These are phyloP conservation scores for Murraya koenigii DNA, from an alignment of 345 rosid species.

Conservation along the genomic window DNA sequence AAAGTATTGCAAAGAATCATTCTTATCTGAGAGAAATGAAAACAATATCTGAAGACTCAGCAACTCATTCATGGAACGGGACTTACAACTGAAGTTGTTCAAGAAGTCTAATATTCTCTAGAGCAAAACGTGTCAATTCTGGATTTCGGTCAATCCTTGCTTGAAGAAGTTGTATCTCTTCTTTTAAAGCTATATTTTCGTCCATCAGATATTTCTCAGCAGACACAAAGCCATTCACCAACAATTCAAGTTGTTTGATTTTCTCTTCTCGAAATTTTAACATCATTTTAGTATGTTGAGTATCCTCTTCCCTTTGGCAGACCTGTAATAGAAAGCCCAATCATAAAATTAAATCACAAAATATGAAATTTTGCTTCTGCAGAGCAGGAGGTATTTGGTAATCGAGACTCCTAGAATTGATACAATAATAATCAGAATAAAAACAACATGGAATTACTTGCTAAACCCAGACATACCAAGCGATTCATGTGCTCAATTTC, in stretches of 20 bases:
- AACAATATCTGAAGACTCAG: slow-evolving; percentile 19
- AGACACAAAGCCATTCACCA: slow-evolving; percentile 45
- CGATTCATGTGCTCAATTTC: slow-evolving; percentile 56
- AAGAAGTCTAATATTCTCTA: slow-evolving; percentile 62
- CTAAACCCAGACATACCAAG: slow-evolving; percentile 48
- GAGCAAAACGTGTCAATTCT: slow-evolving; percentile 52
- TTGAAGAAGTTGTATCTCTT: slow-evolving; percentile 63
- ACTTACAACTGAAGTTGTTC: slow-evolving; percentile 72
- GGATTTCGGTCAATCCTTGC: slow-evolving; percentile 57
- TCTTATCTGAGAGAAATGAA: not conserved
- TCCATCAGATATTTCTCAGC: slow-evolving; percentile 52
- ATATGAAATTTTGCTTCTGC: not conserved
- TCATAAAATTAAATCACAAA: slow-evolving; percentile 18
- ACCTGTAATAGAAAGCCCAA: slow-evolving; percentile 50
- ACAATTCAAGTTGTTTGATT: slow-evolving; percentile 53
- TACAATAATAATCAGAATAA: not conserved
- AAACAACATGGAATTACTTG: slow-evolving; percentile 8
- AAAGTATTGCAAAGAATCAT: slow-evolving; percentile 14
- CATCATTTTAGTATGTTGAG: slow-evolving; percentile 47
- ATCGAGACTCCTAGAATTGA: not conserved
- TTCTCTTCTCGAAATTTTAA: slow-evolving; percentile 63
- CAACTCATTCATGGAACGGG: slow-evolving; percentile 15
- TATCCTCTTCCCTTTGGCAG: slow-evolving; percentile 58
- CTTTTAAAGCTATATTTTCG: slow-evolving; percentile 59
- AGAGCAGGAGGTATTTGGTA: not conserved